Evolutionary conservation across 2,329 filamentous ascomycete species (phyloP).

Genomic region (Fusarium sp.): DNA sequence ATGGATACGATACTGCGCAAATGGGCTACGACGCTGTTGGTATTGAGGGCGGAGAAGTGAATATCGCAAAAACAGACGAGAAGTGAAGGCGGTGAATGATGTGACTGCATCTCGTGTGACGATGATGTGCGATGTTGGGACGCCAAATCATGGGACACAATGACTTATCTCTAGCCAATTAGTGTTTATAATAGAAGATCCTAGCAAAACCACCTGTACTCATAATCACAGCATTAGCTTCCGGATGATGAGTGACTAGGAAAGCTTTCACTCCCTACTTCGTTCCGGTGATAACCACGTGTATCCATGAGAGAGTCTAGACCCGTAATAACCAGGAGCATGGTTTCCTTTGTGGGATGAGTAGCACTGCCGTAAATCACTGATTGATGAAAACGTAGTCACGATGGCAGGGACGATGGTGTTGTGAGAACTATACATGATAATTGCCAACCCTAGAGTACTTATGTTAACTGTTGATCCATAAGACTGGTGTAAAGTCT

Average conservation of each 20-base stretch:
- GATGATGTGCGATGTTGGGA: not conserved
- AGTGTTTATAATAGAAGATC: not conserved
- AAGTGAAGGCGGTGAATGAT: slow-evolving; percentile 2
- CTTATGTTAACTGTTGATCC: not conserved
- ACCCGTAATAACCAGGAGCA: no score
- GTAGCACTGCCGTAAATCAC: no score
- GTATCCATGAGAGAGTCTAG: no score
- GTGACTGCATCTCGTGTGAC: not conserved
- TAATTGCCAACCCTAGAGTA: not conserved
- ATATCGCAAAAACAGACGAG: slow-evolving; percentile 18
- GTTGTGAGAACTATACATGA: no score
- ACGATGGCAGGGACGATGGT: not conserved
- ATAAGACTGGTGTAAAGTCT: not conserved
- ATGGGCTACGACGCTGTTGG: slow-evolving; percentile 56
- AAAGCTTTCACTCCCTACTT: not conserved
- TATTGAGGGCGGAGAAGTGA: slow-evolving; percentile 29
- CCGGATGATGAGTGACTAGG: accelerated
- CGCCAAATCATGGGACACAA: not conserved
- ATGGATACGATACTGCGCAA: slow-evolving; percentile 80
- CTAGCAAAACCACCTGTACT: not conserved
- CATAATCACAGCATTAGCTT: no score
- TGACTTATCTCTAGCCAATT: not conserved
- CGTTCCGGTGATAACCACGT: no score
- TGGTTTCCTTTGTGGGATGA: no score
- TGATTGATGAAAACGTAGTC: no score